Evolutionary conservation across 2,329 filamentous ascomycete species (phyloP).

Genomic region (Alternaria sp.): DNA sequence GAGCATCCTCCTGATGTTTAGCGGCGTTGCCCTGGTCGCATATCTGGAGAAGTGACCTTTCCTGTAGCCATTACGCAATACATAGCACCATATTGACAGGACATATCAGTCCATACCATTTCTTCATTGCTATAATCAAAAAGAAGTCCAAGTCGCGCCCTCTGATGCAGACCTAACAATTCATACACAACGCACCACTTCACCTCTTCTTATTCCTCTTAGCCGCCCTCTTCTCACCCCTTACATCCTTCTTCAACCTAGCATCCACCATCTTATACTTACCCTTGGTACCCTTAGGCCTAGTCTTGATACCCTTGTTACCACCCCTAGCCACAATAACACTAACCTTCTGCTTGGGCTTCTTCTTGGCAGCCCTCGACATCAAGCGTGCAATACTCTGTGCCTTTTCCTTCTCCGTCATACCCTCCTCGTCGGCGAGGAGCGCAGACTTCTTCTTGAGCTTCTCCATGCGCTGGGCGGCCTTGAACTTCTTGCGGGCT

Average conservation of each 20-base stretch:
- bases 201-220: slow-evolving; percentile 69
- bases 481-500: slow-evolving; percentile 95
- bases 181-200: neutral
- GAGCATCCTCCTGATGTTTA: neutral
- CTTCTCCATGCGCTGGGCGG: slow-evolving; percentile 89
- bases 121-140: neutral
- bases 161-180: neutral
- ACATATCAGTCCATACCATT: neutral
- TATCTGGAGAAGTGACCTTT: neutral
- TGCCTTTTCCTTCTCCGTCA: slow-evolving; percentile 97
- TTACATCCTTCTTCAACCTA: slow-evolving; percentile 93
- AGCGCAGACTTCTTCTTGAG: slow-evolving; percentile 96
- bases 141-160: neutral
- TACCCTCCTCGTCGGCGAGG: slow-evolving; percentile 83
- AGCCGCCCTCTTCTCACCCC: slow-evolving; percentile 79
- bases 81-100: neutral
- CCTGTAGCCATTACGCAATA: neutral
- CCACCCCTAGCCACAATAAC: slow-evolving; percentile 85
- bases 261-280: slow-evolving; percentile 97
- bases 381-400: slow-evolving; percentile 81
- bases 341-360: slow-evolving; percentile 80
- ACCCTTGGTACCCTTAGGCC: slow-evolving; percentile 91
- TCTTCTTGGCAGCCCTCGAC: slow-evolving; percentile 81
- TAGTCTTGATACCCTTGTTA: slow-evolving; percentile 84
- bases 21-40: neutral